Percentiles rank a stretch among this genome's conserved stretches.
Conservation (phyloP, 1,139 yeast species). For the Saccharomyces hybrid region DNA sequence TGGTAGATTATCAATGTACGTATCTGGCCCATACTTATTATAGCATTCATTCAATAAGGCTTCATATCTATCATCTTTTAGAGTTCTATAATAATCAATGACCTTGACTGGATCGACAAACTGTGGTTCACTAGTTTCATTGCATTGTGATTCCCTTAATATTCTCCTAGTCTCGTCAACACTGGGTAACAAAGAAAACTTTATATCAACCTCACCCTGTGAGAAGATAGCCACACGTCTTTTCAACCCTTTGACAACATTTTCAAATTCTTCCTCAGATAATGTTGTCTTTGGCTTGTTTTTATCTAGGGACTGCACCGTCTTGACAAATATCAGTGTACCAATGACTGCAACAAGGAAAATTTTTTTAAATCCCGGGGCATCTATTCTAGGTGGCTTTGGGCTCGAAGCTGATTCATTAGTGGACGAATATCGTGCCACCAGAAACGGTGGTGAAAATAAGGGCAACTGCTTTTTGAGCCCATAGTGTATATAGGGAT, state of each 20-base stretch:
- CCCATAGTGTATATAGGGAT: background rate
- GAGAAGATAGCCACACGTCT: constrained; percentile 44
- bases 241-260: constrained; percentile 42
- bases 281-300: constrained; percentile 45
- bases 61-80: constrained; percentile 37
- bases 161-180: background rate
- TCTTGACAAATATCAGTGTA: constrained; percentile 46
- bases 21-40: constrained; percentile 18
- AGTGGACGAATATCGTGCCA: background rate
- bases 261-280: constrained; percentile 58
- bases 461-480: background rate
- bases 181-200: constrained; percentile 6
- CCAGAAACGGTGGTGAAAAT: background rate
- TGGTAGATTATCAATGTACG: constrained; percentile 38
- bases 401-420: background rate
- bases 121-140: background rate
- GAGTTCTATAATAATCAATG: constrained; percentile 1
- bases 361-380: constrained; percentile 43
- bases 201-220: constrained; percentile 14
- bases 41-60: constrained; percentile 33
- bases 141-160: background rate
- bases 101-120: constrained; percentile 3
- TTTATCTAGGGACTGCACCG: constrained; percentile 47
- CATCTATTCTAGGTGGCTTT: background rate
- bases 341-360: constrained; percentile 44